Base-by-base conservation (phyloP, 352 stramenopile genomes). In the Hyaloperonospora brassicae region DNA sequence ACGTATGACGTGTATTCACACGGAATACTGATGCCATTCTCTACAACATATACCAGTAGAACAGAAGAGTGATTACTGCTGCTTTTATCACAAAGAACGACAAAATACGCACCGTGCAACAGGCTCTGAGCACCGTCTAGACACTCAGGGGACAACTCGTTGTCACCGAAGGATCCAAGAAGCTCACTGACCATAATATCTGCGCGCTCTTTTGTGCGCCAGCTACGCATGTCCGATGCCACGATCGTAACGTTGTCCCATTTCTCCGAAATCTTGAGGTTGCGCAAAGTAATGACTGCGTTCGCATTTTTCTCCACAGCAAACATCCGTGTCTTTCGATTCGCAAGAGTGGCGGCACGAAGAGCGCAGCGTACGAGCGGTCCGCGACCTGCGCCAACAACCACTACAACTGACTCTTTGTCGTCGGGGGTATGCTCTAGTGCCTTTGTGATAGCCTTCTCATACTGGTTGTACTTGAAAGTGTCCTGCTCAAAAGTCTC, bases 291-390 rank as follows among this genome's bases (percentile, higher is more conserved):
- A 38, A 99, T 87, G 24, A 99, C 79, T 5, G 97, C 97, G 52
- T 98, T 98, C 7, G 95, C 89, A 71, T 99, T 99, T 72, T 99
- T 99, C 72, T 99, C 96, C 14, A 99, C 85, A 0, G 95, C 96
- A 50, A 96, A 96, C 52, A 98, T 89, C 12, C 79, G 68, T 12
- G 90, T 89, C 47, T 69, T 76, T 2, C 84, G 73, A n/a, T 87
- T 78, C 8, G 83, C 75, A 0, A 67, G 49, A 22, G 62, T 68
- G 2, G 83, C 76, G 0, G 90, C 94, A 35, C 74, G 75, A 35
- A 98, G 62, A 9, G 87, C 73, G 14, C 87, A 87, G 3, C 82
- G 79, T 3, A 99, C 96, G 10, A 99, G 74, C 2, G 97, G 97
- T 11, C 97, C 97, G 17, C 97, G 84, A 23, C 97, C 97, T 0